A percentile compares a stretch with the other conserved stretches of the same genome.
Evolutionary conservation across 2,329 filamentous ascomycete genomes (phyloP).

Genomic region (Scedosporium boydii): DNA sequence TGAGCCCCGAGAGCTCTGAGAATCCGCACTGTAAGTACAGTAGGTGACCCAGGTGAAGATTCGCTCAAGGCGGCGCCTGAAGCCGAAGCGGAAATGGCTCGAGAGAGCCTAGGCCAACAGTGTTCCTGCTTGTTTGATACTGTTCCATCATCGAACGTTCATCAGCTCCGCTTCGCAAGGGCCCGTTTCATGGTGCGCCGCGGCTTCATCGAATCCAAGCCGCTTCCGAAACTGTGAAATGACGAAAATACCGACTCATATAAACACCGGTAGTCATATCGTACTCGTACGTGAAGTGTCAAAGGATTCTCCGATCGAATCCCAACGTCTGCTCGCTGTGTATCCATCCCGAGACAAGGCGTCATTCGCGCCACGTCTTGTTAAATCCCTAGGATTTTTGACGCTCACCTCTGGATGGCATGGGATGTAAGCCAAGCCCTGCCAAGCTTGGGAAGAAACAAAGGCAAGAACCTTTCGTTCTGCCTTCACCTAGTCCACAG

Average conservation of each 20-base stretch:
- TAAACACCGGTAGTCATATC: too few species aligned
- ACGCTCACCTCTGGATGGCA: too few species aligned
- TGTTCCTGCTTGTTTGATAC: not conserved
- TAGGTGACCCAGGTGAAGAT: not conserved
- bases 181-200: not conserved
- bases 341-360: too few species aligned
- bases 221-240: not conserved
- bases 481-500: not conserved
- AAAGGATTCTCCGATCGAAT: too few species aligned
- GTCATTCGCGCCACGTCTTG: too few species aligned
- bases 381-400: too few species aligned
- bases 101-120: not conserved
- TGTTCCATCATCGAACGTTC: not conserved
- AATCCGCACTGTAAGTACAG: not conserved
- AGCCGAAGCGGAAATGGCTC: not conserved
- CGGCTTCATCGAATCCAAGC: not conserved
- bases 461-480: not conserved
- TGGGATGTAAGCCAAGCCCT: not conserved
- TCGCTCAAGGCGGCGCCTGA: not conserved
- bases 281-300: too few species aligned
- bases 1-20: not conserved
- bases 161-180: not conserved
- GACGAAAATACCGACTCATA: not conserved
- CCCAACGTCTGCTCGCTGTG: too few species aligned
- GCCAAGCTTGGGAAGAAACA: not conserved